A percentile compares a stretch with the other conserved stretches of the same genome.
Evolutionary conservation across 306 rosid species (phyloP).

Genomic region (Citrullus mucosospermus): DNA sequence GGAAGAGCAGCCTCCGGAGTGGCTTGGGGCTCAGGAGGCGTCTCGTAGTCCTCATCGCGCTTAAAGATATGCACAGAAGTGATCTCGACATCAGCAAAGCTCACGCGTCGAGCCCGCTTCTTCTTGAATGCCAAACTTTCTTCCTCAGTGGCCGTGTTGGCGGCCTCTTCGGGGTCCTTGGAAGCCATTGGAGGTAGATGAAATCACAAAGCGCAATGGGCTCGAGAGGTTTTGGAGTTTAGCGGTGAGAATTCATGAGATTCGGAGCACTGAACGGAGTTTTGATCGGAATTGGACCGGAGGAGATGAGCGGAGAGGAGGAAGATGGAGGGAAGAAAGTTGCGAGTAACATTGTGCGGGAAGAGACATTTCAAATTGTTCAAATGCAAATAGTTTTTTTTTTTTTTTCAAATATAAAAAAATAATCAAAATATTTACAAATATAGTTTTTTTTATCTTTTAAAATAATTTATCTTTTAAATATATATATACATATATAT

Average conservation of each 20-base stretch:
- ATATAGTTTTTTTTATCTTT: too few species aligned
- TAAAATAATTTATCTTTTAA: too few species aligned
- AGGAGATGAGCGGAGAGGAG: background rate
- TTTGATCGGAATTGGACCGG: background rate
- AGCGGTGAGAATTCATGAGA: background rate
- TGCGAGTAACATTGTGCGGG: slow-evolving; percentile 1
- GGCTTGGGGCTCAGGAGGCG: slow-evolving; percentile 22
- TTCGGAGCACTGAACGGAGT: background rate
- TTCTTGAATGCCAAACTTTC: slow-evolving; percentile 29
- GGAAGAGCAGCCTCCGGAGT: slow-evolving; percentile 14
- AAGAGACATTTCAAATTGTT: background rate
- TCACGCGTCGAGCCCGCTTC: slow-evolving; percentile 75
- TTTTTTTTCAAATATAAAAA: too few species aligned
- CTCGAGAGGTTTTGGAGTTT: background rate
- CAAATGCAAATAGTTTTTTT: background rate
- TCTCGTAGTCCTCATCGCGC: slow-evolving; percentile 58
- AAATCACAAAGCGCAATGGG: background rate
- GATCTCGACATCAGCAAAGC: slow-evolving; percentile 90
- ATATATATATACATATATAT: too few species aligned
- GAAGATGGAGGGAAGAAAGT: background rate
- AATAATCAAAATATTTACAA: too few species aligned
- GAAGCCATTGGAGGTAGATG: slow-evolving; percentile 32
- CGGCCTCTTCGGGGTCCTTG: slow-evolving; percentile 22
- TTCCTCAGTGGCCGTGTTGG: slow-evolving; percentile 46
- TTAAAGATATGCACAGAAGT: slow-evolving; percentile 85